Evolutionary conservation across 805 yeast genomes (phyloP).

Genomic region (Scheffersomyces coipomensis): DNA sequence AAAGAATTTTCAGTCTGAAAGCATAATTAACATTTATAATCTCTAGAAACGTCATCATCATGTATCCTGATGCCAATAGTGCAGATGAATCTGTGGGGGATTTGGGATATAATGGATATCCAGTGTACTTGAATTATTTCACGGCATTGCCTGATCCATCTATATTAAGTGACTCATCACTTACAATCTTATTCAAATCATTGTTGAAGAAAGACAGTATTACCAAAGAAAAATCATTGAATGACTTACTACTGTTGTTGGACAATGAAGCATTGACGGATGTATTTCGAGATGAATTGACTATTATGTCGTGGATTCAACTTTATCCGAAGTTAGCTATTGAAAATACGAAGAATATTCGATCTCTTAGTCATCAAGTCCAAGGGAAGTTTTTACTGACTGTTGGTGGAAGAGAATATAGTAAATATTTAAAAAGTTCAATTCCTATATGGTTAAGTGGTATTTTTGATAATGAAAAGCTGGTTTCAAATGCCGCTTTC

Average conservation of each 20-base stretch:
- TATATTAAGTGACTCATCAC: constrained; percentile 37
- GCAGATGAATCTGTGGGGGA: constrained; percentile 10
- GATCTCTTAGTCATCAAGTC: constrained; percentile 60
- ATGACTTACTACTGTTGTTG: constrained; percentile 43
- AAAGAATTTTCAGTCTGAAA: too few relatives aligned
- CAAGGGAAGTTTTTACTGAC: constrained; percentile 49
- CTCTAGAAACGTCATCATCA: too few relatives aligned
- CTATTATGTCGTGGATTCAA: constrained; percentile 71
- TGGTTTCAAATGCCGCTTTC: constrained; percentile 52
- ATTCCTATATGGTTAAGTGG: constrained; percentile 77
- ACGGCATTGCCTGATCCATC: constrained; percentile 69
- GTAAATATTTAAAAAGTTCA: constrained; percentile 67
- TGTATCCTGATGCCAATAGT: too few relatives aligned
- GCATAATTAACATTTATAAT: too few relatives aligned
- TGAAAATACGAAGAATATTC: constrained; percentile 65
- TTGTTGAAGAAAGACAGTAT: constrained; percentile 74
- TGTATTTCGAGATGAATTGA: constrained; percentile 45
- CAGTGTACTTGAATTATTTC: constrained; percentile 70
- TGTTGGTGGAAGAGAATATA: constrained; percentile 54
- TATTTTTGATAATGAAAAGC: constrained; percentile 63
- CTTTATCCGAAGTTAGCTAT: constrained; percentile 76
- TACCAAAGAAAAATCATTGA: constrained; percentile 81
- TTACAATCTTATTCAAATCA: constrained; percentile 70
- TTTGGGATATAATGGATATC: constrained; percentile 37
- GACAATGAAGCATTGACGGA: constrained; percentile 18